Evolutionary conservation across 805 yeast species (phyloP), one percentile per base, ranked within the genome.

Genomic region (Candida fluviatilis): DNA sequence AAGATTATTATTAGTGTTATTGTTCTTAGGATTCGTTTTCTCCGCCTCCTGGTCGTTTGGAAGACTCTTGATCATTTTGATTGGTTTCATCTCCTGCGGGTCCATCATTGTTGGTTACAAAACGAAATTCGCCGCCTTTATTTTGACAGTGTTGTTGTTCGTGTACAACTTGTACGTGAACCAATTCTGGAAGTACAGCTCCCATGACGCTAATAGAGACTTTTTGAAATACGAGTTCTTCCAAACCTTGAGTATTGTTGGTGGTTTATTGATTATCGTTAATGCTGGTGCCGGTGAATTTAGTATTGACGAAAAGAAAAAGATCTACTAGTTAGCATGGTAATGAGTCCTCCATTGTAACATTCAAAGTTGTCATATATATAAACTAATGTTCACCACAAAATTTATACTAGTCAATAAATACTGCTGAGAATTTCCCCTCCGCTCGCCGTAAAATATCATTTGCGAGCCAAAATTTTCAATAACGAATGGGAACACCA

Each of bases 211-310:
- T 24, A 78, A 81, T 62, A 80, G 96, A 55, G 99, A 91, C 64
- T 85, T 80, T 62, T 66, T 88, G 60, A 85, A 85, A 62, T 93
- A 90, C 62, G 98, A 90, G 64, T 86, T 85, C 62, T 91, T 84
- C 75, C 99, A 93, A 69, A 88, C 95, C 28, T 72, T 91, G 57
- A 84, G 95, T 41, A 91, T 91, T 58, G 90, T 91, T 36, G 99
- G 99, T 41, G 99, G 98, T 1, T 76, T 91, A 46, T 66, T 91
- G 45, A 69, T 93, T 49, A 86, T 93, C 44, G 96, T 87, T 42
- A 88, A 85, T 65, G 87, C 96, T 3, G 99, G 99, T 45, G 98
- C 98, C 21, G 99, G 99, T 36, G 90, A 85, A 51, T 73, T 91
- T 47, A 85, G 95, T 18, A 68, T 91, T 41, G 99, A 91, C 57